A percentile compares a stretch with the other conserved stretches of the same genome.
Evolutionary conservation across 345 rosid genomes (phyloP).

Genomic region (Raphanus sativus): DNA sequence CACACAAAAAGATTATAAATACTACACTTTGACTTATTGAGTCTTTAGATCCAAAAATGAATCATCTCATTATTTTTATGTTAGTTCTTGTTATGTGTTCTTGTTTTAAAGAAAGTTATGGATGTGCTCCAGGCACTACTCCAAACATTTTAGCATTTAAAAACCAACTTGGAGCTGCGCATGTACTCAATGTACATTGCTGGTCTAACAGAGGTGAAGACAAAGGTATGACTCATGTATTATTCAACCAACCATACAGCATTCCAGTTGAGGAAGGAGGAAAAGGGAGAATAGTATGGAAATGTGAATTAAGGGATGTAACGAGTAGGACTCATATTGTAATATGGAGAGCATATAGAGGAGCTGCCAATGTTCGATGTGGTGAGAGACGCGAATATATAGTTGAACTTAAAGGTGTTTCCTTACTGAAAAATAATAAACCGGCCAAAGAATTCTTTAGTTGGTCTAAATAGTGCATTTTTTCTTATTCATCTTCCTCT

Average conservation of each 20-base stretch:
- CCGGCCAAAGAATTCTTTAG: background rate
- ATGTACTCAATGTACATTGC: background rate
- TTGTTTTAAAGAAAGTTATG: background rate
- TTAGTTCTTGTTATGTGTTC: background rate
- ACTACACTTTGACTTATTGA: background rate
- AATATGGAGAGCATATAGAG: background rate
- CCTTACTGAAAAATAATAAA: background rate
- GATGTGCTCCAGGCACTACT: background rate
- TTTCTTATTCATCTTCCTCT: too few species aligned
- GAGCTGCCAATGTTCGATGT: background rate
- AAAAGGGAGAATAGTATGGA: background rate
- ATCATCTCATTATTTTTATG: background rate
- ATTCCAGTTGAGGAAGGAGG: background rate
- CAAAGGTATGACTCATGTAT: too few species aligned
- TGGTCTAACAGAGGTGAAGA: background rate
- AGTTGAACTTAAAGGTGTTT: background rate
- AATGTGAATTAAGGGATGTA: background rate
- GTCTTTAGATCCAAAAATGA: background rate
- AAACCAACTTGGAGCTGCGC: background rate
- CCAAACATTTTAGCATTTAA: background rate
- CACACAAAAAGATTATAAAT: too few species aligned
- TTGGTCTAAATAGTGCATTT: background rate
- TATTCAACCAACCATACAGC: background rate
- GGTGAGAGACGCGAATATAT: background rate
- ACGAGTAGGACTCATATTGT: background rate